Evolutionary conservation across 2,329 filamentous ascomycete genomes (phyloP), one percentile per base, ranked within the genome.

Genomic region (Thielaviopsis ethacetica): DNA sequence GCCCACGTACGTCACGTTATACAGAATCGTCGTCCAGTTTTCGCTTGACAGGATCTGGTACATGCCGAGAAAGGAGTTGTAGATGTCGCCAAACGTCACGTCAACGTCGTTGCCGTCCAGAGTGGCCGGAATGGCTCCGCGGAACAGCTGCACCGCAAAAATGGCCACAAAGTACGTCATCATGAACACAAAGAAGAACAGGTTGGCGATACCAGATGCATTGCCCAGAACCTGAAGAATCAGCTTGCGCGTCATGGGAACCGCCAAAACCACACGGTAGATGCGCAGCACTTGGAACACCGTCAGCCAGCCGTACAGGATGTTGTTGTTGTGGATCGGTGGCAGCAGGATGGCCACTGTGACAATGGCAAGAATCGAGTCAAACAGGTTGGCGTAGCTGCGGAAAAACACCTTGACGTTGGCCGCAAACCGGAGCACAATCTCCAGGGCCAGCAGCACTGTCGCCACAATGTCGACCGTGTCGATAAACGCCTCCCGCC

Each of bases 21-120:
- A 98, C 59, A 98, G 72, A 53, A 96, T 86, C 0, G 73, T 73
- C 0, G 94, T 98, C 93, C 93, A 98, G 67, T 95, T 89, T 68
- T 98, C 93, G 66, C 89, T 96, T 10, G 93, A 96, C 52, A 98
- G 74, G 30, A 98, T 82, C 71, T 96, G 89, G 68, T 98, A 98
- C 90, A 98, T 97, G 59, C 91, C 93, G 17, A 98, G 76, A 67
- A 98, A 98, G 0, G 90, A 87, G 67, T 97, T 97, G 74, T 86
- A 98, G 41, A 98, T 93, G 47, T 88, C 88, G 67, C 82, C 83
- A 69, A 98, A 98, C 0, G 88, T 86, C 50, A 93, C 81, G 22
- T 78, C 72, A 62, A 87, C 82, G 2, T 78, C 71, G 1, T 85
- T 74, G 2, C 83, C 86, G n/a, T 72, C 68, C 1, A 74, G 70